Evolutionary conservation across 108 stramenopile genomes (phyloP).

Genomic region (Skeletonema marinoi): DNA sequence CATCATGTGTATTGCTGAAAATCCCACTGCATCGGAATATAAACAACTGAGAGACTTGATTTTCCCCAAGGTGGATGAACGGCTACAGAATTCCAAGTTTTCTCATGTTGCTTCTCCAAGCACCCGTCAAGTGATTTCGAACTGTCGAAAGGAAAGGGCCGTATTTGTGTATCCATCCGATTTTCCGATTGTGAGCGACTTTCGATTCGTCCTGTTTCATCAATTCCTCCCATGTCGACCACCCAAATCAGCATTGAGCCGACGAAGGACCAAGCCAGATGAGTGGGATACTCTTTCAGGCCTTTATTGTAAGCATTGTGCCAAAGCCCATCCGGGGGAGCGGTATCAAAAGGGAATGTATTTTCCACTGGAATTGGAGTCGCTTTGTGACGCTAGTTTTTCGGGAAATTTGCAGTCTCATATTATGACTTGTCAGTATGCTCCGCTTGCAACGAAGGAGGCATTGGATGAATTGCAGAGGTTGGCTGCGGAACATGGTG

Average conservation of each 20-base stretch:
- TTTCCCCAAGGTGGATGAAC: not conserved
- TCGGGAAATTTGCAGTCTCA: conserved; percentile 1
- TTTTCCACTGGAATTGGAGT: not conserved
- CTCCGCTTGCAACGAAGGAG: conserved; percentile 9
- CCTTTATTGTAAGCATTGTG: conserved; percentile 7
- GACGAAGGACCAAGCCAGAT: not conserved
- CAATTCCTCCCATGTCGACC: not conserved
- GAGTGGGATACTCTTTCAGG: not conserved
- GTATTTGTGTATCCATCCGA: not conserved
- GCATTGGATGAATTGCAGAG: conserved; percentile 14
- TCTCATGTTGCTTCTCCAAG: not conserved
- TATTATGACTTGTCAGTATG: conserved; percentile 3
- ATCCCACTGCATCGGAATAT: not conserved
- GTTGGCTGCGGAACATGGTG: conserved; percentile 11
- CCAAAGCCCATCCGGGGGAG: not conserved
- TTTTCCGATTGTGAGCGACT: not conserved
- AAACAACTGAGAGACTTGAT: not conserved
- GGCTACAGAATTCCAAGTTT: not conserved
- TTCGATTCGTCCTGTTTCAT: not conserved
- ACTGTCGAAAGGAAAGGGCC: not conserved
- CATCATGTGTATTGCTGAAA: not conserved
- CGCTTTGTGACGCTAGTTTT: conserved; percentile 10
- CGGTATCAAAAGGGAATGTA: conserved; percentile 10
- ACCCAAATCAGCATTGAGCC: not conserved
- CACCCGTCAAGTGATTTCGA: not conserved